Evolutionary conservation across 441 rosid species (phyloP).

Genomic region (Euphorbia celastroides): DNA sequence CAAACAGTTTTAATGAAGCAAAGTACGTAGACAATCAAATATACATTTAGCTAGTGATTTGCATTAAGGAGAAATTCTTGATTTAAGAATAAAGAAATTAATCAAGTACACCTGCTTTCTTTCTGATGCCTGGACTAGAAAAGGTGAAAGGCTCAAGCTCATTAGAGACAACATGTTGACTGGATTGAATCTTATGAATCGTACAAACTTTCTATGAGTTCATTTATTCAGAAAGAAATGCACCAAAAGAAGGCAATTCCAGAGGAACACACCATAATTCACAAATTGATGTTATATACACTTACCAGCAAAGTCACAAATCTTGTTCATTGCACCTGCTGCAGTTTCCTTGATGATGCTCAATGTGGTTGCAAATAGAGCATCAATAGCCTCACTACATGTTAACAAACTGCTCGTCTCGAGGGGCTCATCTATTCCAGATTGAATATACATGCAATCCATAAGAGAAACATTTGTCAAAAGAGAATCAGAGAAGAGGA

Average conservation of each 20-base stretch:
- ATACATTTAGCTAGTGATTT: not conserved
- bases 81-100: not conserved
- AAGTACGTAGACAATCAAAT: not conserved
- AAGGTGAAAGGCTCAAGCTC: not conserved
- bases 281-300: constrained; percentile 2
- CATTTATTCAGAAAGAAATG: not conserved
- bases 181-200: not conserved
- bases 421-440: constrained; percentile 36
- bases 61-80: too few species aligned
- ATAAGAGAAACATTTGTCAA: not conserved
- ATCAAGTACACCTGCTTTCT: not conserved
- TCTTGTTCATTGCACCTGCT: constrained; percentile 45
- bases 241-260: not conserved
- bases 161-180: not conserved
- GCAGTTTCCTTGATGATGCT: constrained; percentile 67
- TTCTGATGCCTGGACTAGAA: not conserved
- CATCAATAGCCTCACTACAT: constrained; percentile 67
- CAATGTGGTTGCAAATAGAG: constrained; percentile 77
- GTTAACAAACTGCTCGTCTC: constrained; percentile 54
- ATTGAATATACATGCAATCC: not conserved
- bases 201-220: not conserved
- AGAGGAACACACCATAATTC: not conserved
- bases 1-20: not conserved
- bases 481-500: not conserved
- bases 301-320: constrained; percentile 78